Percentiles rank a stretch among this genome's conserved stretches.
Conservation (phyloP, 2,329 filamentous ascomycete species). For the Penicillium sp. region DNA sequence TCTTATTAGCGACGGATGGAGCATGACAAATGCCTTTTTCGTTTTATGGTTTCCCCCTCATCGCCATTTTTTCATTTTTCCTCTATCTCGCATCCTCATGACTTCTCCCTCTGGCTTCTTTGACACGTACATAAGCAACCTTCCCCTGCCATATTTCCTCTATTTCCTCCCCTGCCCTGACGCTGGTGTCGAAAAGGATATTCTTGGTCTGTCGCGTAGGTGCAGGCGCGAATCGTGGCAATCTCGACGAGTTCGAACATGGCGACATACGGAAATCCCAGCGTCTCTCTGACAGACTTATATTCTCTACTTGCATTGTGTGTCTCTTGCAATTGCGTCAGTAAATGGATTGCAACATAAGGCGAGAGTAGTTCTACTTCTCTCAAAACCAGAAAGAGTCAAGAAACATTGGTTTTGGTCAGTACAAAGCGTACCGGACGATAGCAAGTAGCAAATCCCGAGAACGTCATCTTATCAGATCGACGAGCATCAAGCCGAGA, state of each 20-base stretch:
- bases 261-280: slow-evolving; percentile 16
- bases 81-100: neutral
- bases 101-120: neutral
- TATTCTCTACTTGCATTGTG: neutral
- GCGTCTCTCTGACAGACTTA: slow-evolving; percentile 9
- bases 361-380: too few species aligned
- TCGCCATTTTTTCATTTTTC: slow-evolving; percentile 8
- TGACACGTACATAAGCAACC: slow-evolving; percentile 21
- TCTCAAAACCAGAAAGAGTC: neutral
- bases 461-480: neutral
- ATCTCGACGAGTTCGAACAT: slow-evolving; percentile 10
- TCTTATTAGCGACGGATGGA: slow-evolving; percentile 28
- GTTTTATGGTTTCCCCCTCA: slow-evolving; percentile 14
- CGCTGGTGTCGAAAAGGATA: slow-evolving; percentile 2
- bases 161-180: neutral
- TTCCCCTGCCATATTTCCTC: neutral
- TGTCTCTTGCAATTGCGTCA: neutral
- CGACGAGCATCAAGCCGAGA: slow-evolving; percentile 1
- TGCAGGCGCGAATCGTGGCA: slow-evolving; percentile 13
- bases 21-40: slow-evolving; percentile 28
- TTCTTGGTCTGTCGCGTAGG: slow-evolving; percentile 11
- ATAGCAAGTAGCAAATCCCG: too few species aligned
- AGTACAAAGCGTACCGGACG: neutral
- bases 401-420: neutral
- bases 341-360: neutral